Percentiles rank a stretch among this genome's conserved stretches.
Evolutionary conservation across 768 basidiomycete genomes (phyloP).

Genomic region (Pleurotus cornucopiae): DNA sequence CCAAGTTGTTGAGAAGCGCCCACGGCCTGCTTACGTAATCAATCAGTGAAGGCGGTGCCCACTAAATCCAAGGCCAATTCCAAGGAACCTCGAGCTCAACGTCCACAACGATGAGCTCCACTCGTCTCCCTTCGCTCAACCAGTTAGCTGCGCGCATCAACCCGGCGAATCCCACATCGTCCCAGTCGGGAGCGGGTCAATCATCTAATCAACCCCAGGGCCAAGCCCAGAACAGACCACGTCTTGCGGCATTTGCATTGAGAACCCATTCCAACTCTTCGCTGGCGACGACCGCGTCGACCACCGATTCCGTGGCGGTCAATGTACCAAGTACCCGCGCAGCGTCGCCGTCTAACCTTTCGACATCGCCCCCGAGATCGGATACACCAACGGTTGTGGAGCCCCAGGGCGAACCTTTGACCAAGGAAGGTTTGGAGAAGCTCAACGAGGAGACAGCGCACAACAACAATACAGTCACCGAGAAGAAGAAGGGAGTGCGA

Average conservation of each 20-base stretch:
- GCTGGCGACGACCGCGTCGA: constrained; percentile 45
- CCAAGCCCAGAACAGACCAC: constrained; percentile 39
- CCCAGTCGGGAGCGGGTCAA: constrained; percentile 17
- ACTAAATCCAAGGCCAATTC: no score
- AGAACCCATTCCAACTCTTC: constrained; percentile 60
- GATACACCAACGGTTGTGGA: constrained; percentile 32
- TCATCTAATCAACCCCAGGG: constrained; percentile 11
- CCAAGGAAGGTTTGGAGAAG: constrained; percentile 61
- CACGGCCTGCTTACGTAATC: no score
- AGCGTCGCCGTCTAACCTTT: constrained; percentile 54
- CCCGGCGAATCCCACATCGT: constrained; percentile 29
- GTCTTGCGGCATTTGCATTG: constrained; percentile 69
- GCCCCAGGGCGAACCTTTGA: constrained; percentile 52
- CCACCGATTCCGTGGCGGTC: constrained; percentile 63
- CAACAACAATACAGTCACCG: constrained; percentile 13
- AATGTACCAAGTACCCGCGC: constrained; percentile 66
- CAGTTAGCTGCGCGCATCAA: constrained; percentile 79
- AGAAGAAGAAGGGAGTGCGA: constrained; percentile 33
- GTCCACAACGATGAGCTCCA: constrained; percentile 12
- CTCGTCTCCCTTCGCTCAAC: constrained; percentile 69
- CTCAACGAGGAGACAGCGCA: constrained; percentile 50
- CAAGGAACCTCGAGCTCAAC: no score
- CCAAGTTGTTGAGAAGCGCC: no score
- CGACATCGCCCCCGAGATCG: constrained; percentile 42
- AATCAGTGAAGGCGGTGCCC: no score